These are phyloP conservation scores for Moricandia arvensis DNA, from an alignment of 345 rosid genomes.

Conservation along the genomic window DNA sequence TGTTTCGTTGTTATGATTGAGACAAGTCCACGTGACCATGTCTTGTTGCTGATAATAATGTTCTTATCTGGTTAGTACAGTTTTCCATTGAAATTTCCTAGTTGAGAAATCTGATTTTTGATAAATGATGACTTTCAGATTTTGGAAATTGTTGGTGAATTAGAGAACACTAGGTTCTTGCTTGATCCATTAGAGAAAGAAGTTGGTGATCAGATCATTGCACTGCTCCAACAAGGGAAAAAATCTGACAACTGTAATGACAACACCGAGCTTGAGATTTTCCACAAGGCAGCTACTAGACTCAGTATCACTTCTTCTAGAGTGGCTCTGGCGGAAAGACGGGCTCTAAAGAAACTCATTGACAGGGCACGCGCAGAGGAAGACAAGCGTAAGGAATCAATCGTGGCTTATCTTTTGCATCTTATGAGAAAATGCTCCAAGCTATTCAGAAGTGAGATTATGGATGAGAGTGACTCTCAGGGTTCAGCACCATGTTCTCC, in stretches of 20 bases:
- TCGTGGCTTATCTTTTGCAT: constrained; percentile 87
- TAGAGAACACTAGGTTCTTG: constrained; percentile 59
- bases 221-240: constrained; percentile 83
- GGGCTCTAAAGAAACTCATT: constrained; percentile 87
- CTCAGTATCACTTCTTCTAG: constrained; percentile 84
- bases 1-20: constrained; percentile 53
- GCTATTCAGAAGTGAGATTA: constrained; percentile 76
- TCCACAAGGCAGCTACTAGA: constrained; percentile 79
- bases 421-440: constrained; percentile 96
- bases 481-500: constrained; percentile 95
- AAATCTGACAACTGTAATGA: constrained; percentile 64
- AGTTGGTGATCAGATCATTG: constrained; percentile 85
- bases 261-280: constrained; percentile 73
- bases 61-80: neutral
- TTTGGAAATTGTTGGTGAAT: constrained; percentile 72
- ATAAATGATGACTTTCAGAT: constrained; percentile 49
- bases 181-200: constrained; percentile 82
- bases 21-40: neutral
- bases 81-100: neutral
- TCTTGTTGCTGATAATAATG: neutral
- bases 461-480: constrained; percentile 92
- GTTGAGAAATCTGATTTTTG: constrained; percentile 29
- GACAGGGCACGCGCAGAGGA: constrained; percentile 95
- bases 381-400: constrained; percentile 94
- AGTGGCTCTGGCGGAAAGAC: constrained; percentile 85